Evolutionary conservation across 768 basidiomycete genomes (phyloP).

Genomic region (Kwoniella dejecticola): DNA sequence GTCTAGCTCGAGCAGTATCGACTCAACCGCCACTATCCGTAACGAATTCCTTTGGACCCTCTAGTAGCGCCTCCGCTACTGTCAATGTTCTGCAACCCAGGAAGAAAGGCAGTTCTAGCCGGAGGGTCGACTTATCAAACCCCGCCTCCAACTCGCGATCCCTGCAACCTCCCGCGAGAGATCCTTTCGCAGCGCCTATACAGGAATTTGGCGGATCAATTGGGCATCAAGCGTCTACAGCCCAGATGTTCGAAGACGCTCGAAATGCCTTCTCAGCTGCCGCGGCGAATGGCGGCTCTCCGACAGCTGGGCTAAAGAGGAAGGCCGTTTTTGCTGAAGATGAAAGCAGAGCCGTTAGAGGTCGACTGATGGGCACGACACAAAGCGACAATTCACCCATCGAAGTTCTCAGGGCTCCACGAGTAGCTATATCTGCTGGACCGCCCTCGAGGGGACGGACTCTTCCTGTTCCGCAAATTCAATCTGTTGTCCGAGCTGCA

Average conservation of each 20-base stretch:
- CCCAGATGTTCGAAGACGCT: constrained; percentile 46
- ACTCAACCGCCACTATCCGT: constrained; percentile 10
- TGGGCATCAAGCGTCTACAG: constrained; percentile 33
- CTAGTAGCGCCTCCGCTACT: constrained; percentile 5
- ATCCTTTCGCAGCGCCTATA: constrained; percentile 46
- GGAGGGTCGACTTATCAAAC: constrained; percentile 27
- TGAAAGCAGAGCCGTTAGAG: constrained; percentile 50
- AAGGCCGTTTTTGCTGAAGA: constrained; percentile 34
- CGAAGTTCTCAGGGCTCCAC: constrained; percentile 38
- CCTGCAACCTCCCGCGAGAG: constrained; percentile 13
- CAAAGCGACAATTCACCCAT: neutral
- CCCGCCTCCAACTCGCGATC: constrained; percentile 3
- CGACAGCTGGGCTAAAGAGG: constrained; percentile 30
- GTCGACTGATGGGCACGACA: constrained; percentile 13
- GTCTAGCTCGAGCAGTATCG: constrained; percentile 11
- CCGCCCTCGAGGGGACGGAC: constrained; percentile 14
- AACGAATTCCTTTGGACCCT: constrained; percentile 26
- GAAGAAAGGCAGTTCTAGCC: constrained; percentile 29
- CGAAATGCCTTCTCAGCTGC: constrained; percentile 36
- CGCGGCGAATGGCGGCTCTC: constrained; percentile 9
- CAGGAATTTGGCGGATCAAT: constrained; percentile 40
- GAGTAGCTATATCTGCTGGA: constrained; percentile 36
- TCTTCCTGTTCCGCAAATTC: constrained; percentile 65
- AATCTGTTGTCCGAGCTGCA: constrained; percentile 69
- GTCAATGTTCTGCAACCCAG: constrained; percentile 49